These are phyloP conservation scores for Casaregolazyma suthepensis DNA, from an alignment of 1,139 yeast species.

Conservation along the genomic window DNA sequence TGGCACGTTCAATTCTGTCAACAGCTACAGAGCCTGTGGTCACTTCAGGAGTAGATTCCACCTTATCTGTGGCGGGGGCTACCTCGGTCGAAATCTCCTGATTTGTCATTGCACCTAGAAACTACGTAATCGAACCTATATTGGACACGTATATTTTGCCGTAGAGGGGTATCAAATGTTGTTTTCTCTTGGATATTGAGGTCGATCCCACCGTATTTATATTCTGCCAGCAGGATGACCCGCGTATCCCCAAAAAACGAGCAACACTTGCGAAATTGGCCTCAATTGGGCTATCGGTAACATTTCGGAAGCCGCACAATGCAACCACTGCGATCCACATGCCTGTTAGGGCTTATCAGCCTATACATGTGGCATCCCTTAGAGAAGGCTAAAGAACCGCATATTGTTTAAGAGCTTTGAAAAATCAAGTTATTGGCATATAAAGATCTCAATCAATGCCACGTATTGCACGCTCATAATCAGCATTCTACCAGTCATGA, in stretches of 20 bases:
- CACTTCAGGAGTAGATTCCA: too few species aligned
- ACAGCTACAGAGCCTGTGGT: neutral
- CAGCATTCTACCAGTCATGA: neutral
- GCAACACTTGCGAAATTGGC: neutral
- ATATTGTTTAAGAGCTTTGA: neutral
- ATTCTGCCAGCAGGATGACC: neutral
- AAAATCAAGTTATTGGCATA: neutral
- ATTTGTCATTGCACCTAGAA: neutral
- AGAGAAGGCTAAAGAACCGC: neutral
- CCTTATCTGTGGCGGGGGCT: neutral
- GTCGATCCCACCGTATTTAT: neutral
- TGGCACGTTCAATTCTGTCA: neutral
- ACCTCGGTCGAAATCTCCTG: neutral
- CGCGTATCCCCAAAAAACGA: neutral
- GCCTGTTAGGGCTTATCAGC: neutral
- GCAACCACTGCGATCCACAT: neutral
- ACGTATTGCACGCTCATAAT: neutral
- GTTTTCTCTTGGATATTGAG: neutral
- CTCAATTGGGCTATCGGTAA: neutral
- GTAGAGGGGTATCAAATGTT: too few species aligned
- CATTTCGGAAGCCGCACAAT: neutral
- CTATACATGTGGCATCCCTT: neutral
- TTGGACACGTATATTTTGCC: too few species aligned
- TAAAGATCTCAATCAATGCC: neutral
- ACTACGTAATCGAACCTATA: too few species aligned